Evolutionary conservation across 148 eudicot genomes (phyloP), one percentile per base, ranked within the genome.

Genomic region (Hydrangea macrophylla): DNA sequence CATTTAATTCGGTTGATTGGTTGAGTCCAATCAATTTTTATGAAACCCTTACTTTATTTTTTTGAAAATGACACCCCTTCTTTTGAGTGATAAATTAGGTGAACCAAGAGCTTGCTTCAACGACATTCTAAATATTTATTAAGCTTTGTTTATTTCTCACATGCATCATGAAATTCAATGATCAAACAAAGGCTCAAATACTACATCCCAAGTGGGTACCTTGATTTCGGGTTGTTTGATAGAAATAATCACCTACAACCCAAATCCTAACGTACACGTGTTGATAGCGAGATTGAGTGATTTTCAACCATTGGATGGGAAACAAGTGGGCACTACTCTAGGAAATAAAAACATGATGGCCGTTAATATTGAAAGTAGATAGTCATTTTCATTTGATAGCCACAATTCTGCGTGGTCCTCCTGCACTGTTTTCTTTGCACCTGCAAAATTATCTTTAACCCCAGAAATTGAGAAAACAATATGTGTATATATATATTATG

Each of bases 321-420:
- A 42, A 11, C 1, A 42, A 11, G 48, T 42, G 15, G 48, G 2
- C 48, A 0, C 48, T 9, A 18, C 0, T 42, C 18, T 18, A 42
- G 3, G 2, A 11, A 12, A 18, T 42, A 9, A 11, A 8, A 12
- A 12, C 18, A 42, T 42, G 13, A 48, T 48, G 27, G 64, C 45
- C 45, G 32, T 35, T 13, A 9, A 36, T 26, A 57, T 76, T 20
- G 62, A 64, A 74, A 65, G 32, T 25, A 54, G 68, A 35, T 60
- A 54, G 85, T 71, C 69, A 61, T 71, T 66, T 50, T 78, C 83
- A 48, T 15, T 13, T 76, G 85, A 81, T 68, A 56, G 85, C 71
- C 9, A 76, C 83, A 9, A 71, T 62, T 73, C 83, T 57, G 48
- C 40, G 60, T 72, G 75, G 70, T 64, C 75, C 75, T 55, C 24